Evolutionary conservation across 495 filamentous ascomycete species (phyloP).

Genomic region (Hyaloscypha variabilis): DNA sequence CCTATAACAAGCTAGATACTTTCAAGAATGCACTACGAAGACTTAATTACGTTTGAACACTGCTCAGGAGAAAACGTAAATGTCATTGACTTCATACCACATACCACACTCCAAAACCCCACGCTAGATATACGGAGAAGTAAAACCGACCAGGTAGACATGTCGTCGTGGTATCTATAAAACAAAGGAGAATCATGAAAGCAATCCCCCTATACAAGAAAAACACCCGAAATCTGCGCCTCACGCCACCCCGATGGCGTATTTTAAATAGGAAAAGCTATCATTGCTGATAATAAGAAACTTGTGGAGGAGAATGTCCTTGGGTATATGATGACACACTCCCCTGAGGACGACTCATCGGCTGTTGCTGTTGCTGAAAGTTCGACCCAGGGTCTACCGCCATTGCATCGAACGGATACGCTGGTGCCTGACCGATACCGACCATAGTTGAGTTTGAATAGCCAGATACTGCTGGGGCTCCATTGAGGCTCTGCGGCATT

Average conservation of each 20-base stretch:
- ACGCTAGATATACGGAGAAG: not conserved
- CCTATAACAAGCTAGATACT: too few species aligned
- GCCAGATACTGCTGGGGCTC: conserved; percentile 19
- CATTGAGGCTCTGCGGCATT: conserved; percentile 21
- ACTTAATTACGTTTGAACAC: too few species aligned
- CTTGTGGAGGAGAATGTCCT: conserved; percentile 31
- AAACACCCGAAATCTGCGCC: not conserved
- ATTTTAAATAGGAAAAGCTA: not conserved
- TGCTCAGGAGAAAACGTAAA: not conserved
- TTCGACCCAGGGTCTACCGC: conserved; percentile 16
- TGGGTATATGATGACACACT: conserved; percentile 23
- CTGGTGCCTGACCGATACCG: conserved; percentile 25
- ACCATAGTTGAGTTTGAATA: conserved; percentile 25
- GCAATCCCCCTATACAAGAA: not conserved
- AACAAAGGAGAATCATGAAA: conserved; percentile 1
- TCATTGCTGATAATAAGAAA: conserved; percentile 32
- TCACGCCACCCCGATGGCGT: not conserved
- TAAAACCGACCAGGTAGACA: not conserved
- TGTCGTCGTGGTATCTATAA: conserved; percentile 9
- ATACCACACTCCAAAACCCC: not conserved
- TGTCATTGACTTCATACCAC: not conserved
- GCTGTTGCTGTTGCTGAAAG: conserved; percentile 23
- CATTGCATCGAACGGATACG: conserved; percentile 25
- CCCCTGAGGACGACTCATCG: conserved; percentile 31
- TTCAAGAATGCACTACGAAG: too few species aligned